Conservation (phyloP, 2,329 filamentous ascomycete species). For the Mariannaea sp. region DNA sequence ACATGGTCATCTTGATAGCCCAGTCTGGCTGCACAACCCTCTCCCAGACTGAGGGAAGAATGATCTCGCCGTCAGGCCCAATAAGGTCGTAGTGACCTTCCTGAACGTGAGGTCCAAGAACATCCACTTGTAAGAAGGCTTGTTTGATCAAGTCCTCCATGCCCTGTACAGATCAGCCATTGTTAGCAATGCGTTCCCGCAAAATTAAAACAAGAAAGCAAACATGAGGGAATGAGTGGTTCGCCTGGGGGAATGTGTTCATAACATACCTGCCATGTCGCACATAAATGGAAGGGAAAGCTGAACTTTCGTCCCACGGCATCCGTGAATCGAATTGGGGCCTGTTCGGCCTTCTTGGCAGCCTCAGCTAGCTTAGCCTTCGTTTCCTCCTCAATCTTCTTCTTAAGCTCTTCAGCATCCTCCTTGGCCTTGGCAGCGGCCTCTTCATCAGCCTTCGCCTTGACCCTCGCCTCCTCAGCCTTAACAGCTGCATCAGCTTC, state of each 20-base stretch:
- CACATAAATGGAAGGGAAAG: conserved; percentile 85
- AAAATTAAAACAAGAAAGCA: too few relatives aligned
- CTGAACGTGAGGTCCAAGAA: conserved; percentile 75
- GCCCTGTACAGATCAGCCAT: conserved; percentile 55
- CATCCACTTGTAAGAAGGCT: conserved; percentile 78
- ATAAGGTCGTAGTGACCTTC: conserved; percentile 81
- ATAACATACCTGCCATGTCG: conserved; percentile 77
- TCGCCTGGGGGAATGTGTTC: too few relatives aligned
- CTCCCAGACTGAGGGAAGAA: conserved; percentile 79
- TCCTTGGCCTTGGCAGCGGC: conserved; percentile 58
- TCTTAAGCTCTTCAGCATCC: conserved; percentile 64
- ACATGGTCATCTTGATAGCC: conserved; percentile 61
- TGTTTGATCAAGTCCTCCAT: conserved; percentile 88
- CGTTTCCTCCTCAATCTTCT: conserved; percentile 61
- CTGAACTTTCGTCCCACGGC: conserved; percentile 89
- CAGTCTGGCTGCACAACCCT: conserved; percentile 76
- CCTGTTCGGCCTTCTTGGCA: conserved; percentile 63
- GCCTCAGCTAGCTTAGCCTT: conserved; percentile 54
- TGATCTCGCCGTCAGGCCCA: conserved; percentile 80
- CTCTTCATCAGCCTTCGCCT: conserved; percentile 45
- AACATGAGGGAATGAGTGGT: background rate
- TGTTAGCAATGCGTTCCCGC: conserved; percentile 32
- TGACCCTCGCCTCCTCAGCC: conserved; percentile 51
- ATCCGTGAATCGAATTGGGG: conserved; percentile 88
- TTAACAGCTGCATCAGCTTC: conserved; percentile 44